Conservation (phyloP, 2,329 filamentous ascomycete genomes). For the Cordyceps javanica region DNA sequence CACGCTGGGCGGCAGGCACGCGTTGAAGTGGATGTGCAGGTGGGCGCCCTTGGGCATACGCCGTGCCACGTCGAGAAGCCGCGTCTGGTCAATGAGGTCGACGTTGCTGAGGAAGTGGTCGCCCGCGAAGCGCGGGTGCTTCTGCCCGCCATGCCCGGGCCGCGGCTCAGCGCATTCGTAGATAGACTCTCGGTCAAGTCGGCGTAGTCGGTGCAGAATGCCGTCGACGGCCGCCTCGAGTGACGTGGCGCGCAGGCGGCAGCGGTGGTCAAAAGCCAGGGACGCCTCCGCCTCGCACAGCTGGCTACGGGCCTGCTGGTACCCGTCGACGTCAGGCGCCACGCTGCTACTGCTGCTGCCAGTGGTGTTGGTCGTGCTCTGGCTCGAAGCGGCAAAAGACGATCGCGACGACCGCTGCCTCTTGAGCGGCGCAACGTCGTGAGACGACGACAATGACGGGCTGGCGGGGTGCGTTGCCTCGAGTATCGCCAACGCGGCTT, state of each 20-base stretch:
- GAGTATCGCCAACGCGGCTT: background rate
- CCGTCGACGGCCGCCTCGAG: constrained; percentile 32
- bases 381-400: background rate
- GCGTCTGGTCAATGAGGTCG: constrained; percentile 48
- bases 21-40: constrained; percentile 72
- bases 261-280: constrained; percentile 32
- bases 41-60: constrained; percentile 66
- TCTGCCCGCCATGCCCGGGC: constrained; percentile 36
- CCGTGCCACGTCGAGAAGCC: constrained; percentile 49
- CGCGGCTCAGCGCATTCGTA: constrained; percentile 29
- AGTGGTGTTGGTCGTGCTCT: too few relatives aligned
- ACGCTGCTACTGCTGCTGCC: background rate
- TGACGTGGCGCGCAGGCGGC: constrained; percentile 24
- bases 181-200: constrained; percentile 28
- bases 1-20: constrained; percentile 57
- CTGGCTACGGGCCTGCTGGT: background rate
- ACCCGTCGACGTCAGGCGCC: background rate
- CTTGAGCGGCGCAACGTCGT: constrained; percentile 4
- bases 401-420: constrained; percentile 6
- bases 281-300: background rate
- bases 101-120: constrained; percentile 55
- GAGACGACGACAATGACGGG: background rate
- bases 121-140: constrained; percentile 39
- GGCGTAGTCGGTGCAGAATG: constrained; percentile 34
- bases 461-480: background rate